Base-by-base conservation (phyloP, 257 asterid species). In the Scutellaria baicalensis region DNA sequence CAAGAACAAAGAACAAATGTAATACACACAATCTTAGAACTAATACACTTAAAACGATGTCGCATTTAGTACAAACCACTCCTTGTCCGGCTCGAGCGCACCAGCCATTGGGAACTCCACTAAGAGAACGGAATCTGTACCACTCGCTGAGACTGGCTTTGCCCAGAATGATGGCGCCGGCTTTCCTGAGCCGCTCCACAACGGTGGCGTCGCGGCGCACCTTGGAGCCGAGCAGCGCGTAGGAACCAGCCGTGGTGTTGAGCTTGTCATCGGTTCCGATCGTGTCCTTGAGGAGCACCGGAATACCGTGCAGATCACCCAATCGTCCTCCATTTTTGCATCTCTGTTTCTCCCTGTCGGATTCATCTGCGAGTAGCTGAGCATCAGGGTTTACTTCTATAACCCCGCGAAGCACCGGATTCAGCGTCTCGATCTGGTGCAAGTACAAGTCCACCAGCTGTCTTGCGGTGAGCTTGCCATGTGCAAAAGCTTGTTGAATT, bases 301-400 rank as follows among this genome's bases (percentile, higher is more conserved):
- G 97, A 40, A 90, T 77, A 0, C 96, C 94, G 73, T 80, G 88
- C 52, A 90, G 51, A 18, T 38, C 68, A 6, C 74, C 71, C 23
- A 60, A 36, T 8, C 40, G 50, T 14, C 44, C 23, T 49, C 27
- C 21, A 0, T 40, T 47, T 47, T 4, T n/a, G 36, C 36, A 3
- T 11, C 16, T 57, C 45, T 35, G 18, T 52, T 76, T 80, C 52
- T 80, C 79, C 36, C 59, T n/a, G 70, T 84, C 91, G 23, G 84
- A 82, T 55, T 82, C 78, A 20, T 82, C 87, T 4, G 92, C 92
- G 45, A 78, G 71, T 52, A 72, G 20, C 16, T 9, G 81, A 0
- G 91, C 90, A 6, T 85, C 92, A 3, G 95, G 96, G 74, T 85
- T 85, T 5, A 87, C 81, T 54, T 89, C 96, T 1, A 87, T 80